Percentiles rank a stretch among this genome's conserved stretches.
phyloP scores from a whole-genome alignment of 1,139 yeast genomes.

The Nadsonia commutata region DNA sequence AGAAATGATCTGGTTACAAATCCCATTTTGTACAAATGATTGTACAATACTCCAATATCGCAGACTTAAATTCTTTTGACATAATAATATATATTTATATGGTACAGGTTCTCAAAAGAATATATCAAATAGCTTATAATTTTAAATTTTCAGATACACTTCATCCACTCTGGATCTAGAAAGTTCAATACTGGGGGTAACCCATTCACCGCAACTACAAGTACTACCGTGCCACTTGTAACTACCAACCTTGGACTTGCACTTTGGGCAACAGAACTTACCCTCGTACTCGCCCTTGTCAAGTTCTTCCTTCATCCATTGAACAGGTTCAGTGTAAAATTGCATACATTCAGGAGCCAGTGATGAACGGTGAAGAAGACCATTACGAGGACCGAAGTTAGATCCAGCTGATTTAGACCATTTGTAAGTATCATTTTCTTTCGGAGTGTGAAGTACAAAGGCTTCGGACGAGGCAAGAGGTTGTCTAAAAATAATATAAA shows the following conservation, averaged over 20 bases:
- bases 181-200: conserved; percentile 79
- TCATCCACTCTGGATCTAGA: conserved; percentile 72
- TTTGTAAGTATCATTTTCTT: conserved; percentile 3
- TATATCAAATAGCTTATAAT: too few species aligned
- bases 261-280: conserved; percentile 69
- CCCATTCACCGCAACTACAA: conserved; percentile 94
- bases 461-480: conserved; percentile 16
- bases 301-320: conserved; percentile 80
- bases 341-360: conserved; percentile 75
- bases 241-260: conserved; percentile 61
- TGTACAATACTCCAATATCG: not conserved
- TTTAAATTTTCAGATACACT: too few species aligned
- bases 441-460: conserved; percentile 15
- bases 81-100: too few species aligned
- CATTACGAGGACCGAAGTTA: conserved; percentile 11
- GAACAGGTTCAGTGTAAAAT: conserved; percentile 68
- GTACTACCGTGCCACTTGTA: conserved; percentile 92
- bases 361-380: conserved; percentile 26
- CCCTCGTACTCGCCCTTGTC: conserved; percentile 65
- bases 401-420: not conserved
- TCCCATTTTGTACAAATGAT: not conserved
- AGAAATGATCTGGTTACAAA: not conserved
- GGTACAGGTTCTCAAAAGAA: too few species aligned
- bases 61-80: not conserved
- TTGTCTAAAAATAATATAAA: conserved; percentile 1